Evolutionary conservation across 1,284 basidiomycete species (phyloP).

Genomic region (Waitea zeae): DNA sequence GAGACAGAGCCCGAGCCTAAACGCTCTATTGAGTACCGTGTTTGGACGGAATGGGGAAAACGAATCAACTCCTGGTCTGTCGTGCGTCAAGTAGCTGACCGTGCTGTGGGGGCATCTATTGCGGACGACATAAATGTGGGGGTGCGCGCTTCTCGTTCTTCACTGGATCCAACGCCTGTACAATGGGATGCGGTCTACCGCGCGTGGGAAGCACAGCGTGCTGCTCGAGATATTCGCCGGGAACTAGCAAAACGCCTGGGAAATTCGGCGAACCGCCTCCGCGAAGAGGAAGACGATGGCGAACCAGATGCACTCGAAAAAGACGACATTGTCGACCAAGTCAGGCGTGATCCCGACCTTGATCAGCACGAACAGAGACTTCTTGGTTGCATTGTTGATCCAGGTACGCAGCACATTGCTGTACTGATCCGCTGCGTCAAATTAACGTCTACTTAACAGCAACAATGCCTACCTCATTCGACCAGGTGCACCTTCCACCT

Average conservation of each 20-base stretch:
- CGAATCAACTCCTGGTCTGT: constrained; percentile 46
- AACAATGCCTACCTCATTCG: constrained; percentile 67
- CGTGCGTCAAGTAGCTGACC: constrained; percentile 55
- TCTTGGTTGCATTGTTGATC: constrained; percentile 70
- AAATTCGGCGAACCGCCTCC: constrained; percentile 17
- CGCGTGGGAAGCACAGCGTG: constrained; percentile 42
- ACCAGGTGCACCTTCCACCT: constrained; percentile 73
- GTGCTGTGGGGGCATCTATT: constrained; percentile 49
- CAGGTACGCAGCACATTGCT: constrained; percentile 34
- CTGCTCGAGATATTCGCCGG: constrained; percentile 31
- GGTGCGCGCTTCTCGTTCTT: constrained; percentile 18
- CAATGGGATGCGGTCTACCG: constrained; percentile 44
- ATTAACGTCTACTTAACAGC: too few relatives aligned
- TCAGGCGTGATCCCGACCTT: constrained; percentile 60
- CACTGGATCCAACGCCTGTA: constrained; percentile 39
- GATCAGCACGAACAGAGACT: constrained; percentile 65
- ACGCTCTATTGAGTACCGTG: constrained; percentile 15
- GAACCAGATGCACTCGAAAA: constrained; percentile 15
- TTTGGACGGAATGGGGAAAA: constrained; percentile 64
- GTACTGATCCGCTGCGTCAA: too few relatives aligned
- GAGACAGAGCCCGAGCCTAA: constrained; percentile 8
- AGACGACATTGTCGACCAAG: constrained; percentile 47
- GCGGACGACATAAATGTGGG: constrained; percentile 18
- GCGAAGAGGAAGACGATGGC: constrained; percentile 21
- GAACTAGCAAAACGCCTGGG: constrained; percentile 43